Percentiles rank a stretch among this genome's conserved stretches.
Conservation (phyloP, 495 filamentous ascomycete species). For the Daldinia caldariorum region DNA sequence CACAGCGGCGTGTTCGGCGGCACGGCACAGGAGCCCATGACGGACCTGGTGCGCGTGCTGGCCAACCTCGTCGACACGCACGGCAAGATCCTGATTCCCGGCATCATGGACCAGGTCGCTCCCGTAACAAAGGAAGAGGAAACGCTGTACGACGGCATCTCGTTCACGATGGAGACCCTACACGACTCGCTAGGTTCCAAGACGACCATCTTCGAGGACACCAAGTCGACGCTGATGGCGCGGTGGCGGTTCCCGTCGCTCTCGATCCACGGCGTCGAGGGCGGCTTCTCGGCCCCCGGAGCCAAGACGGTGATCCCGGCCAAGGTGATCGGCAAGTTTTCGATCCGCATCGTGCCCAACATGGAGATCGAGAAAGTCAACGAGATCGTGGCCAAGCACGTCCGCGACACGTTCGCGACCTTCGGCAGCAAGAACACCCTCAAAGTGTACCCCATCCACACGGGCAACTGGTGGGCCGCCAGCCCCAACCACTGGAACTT, state of each 20-base stretch:
- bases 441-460: slow-evolving; percentile 81
- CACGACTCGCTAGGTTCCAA: slow-evolving; percentile 88
- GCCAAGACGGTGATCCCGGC: slow-evolving; percentile 99
- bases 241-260: slow-evolving; percentile 94
- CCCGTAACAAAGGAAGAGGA: slow-evolving; percentile 88
- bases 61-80: slow-evolving; percentile 84
- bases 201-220: slow-evolving; percentile 84
- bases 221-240: slow-evolving; percentile 91
- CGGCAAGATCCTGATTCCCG: slow-evolving; percentile 89
- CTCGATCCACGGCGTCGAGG: slow-evolving; percentile 96
- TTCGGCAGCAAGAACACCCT: slow-evolving; percentile 90
- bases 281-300: slow-evolving; percentile 90
- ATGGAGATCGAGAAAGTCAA: slow-evolving; percentile 95
- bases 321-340: slow-evolving; percentile 98
- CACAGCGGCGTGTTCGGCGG: slow-evolving; percentile 98
- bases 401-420: slow-evolving; percentile 81
- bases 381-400: slow-evolving; percentile 79
- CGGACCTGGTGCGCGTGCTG: slow-evolving; percentile 85
- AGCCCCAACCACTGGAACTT: slow-evolving; percentile 99
- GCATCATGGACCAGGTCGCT: slow-evolving; percentile 89
- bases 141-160: slow-evolving; percentile 81
- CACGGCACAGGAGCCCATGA: slow-evolving; percentile 97
- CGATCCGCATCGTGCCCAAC: slow-evolving; percentile 94
- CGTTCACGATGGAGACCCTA: slow-evolving; percentile 94
- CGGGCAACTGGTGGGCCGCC: slow-evolving; percentile 98